These are phyloP conservation scores for Phialophora tarda DNA, from an alignment of 2,329 filamentous ascomycete genomes.

Conservation along the genomic window DNA sequence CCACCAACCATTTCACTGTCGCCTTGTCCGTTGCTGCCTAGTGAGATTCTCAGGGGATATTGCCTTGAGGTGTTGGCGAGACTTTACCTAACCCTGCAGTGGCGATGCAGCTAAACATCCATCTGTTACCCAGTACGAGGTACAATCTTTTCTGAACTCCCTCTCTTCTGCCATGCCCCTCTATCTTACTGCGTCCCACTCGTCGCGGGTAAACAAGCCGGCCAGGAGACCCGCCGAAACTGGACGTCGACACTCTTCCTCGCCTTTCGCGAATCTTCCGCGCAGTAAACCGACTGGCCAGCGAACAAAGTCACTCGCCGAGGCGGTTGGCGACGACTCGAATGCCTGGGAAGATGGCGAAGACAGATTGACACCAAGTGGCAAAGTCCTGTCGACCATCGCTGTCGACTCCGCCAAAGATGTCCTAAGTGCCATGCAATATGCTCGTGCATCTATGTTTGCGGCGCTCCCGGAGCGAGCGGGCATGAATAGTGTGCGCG, in stretches of 20 bases:
- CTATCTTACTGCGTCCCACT: conserved; percentile 55
- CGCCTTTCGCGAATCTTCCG: conserved; percentile 50
- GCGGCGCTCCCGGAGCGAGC: conserved; percentile 61
- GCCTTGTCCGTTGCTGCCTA: not conserved
- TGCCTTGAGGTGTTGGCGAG: not conserved
- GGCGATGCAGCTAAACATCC: not conserved
- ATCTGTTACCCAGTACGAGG: not conserved
- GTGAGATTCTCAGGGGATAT: not conserved
- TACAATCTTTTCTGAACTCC: not conserved
- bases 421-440: conserved; percentile 59
- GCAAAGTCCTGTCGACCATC: conserved; percentile 57
- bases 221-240: conserved; percentile 42
- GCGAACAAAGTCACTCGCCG: conserved; percentile 39
- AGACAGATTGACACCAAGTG: conserved; percentile 58
- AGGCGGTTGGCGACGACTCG: conserved; percentile 36
- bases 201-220: conserved; percentile 53
- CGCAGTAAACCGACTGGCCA: conserved; percentile 49
- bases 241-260: conserved; percentile 39
- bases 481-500: conserved; percentile 67
- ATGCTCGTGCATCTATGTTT: conserved; percentile 62
- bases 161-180: conserved; percentile 49
- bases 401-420: conserved; percentile 54
- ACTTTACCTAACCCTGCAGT: not conserved
- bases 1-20: conserved; percentile 6
- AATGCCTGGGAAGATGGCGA: conserved; percentile 40